Percentiles rank a stretch among this genome's conserved stretches.
Conservation (phyloP, 192 early-diverging fungal genomes). For the Dispira simplex region DNA sequence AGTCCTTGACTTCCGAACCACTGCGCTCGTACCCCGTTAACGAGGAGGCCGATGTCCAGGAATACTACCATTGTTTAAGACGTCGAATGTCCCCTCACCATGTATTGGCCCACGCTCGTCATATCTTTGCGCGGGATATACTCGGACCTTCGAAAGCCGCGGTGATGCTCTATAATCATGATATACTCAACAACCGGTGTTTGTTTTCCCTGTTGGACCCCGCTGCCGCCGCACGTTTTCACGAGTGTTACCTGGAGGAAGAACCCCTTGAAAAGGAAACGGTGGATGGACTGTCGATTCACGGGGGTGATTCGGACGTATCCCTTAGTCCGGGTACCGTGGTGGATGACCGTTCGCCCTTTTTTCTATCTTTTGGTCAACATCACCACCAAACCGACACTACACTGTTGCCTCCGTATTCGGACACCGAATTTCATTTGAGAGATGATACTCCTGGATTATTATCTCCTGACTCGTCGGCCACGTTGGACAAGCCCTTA, state of each 20-base stretch:
- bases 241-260: slow-evolving; percentile 2
- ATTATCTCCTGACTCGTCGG: too few relatives aligned
- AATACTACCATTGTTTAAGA: not conserved
- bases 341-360: not conserved
- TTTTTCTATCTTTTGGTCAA: too few relatives aligned
- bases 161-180: slow-evolving; percentile 1
- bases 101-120: not conserved
- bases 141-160: not conserved
- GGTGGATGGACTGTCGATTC: not conserved
- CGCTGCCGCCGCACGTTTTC: not conserved
- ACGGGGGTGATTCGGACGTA: not conserved
- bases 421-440: too few relatives aligned
- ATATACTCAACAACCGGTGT: slow-evolving; percentile 4
- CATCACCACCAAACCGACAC: too few relatives aligned
- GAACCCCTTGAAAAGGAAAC: not conserved
- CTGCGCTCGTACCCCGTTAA: not conserved
- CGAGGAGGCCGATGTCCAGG: not conserved
- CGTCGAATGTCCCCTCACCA: not conserved
- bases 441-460: too few relatives aligned
- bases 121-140: not conserved
- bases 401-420: too few relatives aligned
- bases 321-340: slow-evolving; percentile 5
- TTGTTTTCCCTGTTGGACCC: slow-evolving; percentile 9
- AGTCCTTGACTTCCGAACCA: not conserved
- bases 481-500: too few relatives aligned